Evolutionary conservation across 164 flowering plant genomes (phyloP).

Genomic region (Vitis amurensis): DNA sequence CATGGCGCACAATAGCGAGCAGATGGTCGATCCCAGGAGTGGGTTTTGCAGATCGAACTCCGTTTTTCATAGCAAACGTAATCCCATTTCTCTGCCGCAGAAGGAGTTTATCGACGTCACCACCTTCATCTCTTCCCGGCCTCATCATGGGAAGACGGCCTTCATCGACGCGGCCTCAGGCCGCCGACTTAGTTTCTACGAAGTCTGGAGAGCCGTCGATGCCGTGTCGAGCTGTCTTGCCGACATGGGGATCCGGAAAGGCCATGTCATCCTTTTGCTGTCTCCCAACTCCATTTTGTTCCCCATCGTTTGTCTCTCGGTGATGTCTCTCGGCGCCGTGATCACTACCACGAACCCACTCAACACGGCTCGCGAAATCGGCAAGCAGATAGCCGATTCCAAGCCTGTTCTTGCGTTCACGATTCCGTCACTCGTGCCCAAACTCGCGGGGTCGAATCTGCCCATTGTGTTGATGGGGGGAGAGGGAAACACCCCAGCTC

Average conservation of each 20-base stretch:
- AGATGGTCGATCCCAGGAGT: conserved; percentile 40
- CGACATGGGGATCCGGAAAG: conserved; percentile 64
- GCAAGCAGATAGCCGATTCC: conserved; percentile 73
- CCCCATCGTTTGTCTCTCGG: conserved; percentile 74
- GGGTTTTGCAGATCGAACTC: conserved; percentile 70
- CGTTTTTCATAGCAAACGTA: conserved; percentile 79
- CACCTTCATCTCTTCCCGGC: conserved; percentile 77
- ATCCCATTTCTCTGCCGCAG: conserved; percentile 54
- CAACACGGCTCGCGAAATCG: conserved; percentile 76
- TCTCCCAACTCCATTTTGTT: conserved; percentile 88
- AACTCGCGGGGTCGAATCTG: conserved; percentile 52
- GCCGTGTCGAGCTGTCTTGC: conserved; percentile 58
- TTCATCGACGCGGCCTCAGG: conserved; percentile 87
- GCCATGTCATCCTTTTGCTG: conserved; percentile 80
- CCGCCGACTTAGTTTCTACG: conserved; percentile 53
- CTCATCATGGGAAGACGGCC: conserved; percentile 68
- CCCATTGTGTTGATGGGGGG: conserved; percentile 51
- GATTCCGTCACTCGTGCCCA: conserved; percentile 50
- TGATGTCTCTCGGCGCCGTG: conserved; percentile 82
- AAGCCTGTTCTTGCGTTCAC: conserved; percentile 78
- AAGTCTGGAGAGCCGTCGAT: conserved; percentile 68
- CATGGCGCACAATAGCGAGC: conserved; percentile 8
- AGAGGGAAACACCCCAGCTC: neutral
- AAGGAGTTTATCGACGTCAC: conserved; percentile 58
- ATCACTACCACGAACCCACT: conserved; percentile 92